Evolutionary conservation across 495 filamentous ascomycete genomes (phyloP), one percentile per base, ranked within the genome.

Genomic region (Neurospora sp.): DNA sequence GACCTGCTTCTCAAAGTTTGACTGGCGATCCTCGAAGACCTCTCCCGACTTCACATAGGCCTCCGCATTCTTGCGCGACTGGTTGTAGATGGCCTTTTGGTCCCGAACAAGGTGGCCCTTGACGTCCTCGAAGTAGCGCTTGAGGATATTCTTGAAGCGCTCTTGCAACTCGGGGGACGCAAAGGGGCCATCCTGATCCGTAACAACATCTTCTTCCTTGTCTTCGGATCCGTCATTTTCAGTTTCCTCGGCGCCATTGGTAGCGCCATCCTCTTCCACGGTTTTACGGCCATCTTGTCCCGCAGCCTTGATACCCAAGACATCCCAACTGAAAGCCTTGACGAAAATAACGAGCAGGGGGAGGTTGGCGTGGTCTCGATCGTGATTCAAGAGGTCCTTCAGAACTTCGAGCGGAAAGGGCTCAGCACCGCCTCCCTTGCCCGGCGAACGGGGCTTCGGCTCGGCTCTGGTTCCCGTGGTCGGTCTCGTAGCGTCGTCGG

Each of bases 11-110:
- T 99, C 96, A 74, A 96, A 97, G 76, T 94, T 98, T 39, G 94
- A 88, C 78, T 99, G 96, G 20, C 96, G 92, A 78, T 99, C 96
- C 79, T 99, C 96, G 75, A 99, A 99, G 59, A 99, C 94, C 78
- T 99, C 96, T 16, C 96, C 96, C 53, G 96, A 98, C 78, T 97
- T 97, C 75, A 99, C 93, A 79, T 99, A 99, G 7, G 95, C 96
- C 80, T 99, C 96, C 3, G 96, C 94, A 84, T 99, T 98, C 69
- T 94, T 94, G 73, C 93, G 92, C 68, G 90, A 92, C 81, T 99
- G 96, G 35, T 84, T 86, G 72, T 87, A 86, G 42, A 98, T 89
- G 8, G 90, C 89, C 81, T 95, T 93, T 78, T 99, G 96, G 76
- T 98, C 95, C 7, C 91, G 91, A 66, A 96, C 79, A 37, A 99